Conservation (phyloP, 1,139 yeast species). For the Blastobotrys raffinosifermentans region DNA sequence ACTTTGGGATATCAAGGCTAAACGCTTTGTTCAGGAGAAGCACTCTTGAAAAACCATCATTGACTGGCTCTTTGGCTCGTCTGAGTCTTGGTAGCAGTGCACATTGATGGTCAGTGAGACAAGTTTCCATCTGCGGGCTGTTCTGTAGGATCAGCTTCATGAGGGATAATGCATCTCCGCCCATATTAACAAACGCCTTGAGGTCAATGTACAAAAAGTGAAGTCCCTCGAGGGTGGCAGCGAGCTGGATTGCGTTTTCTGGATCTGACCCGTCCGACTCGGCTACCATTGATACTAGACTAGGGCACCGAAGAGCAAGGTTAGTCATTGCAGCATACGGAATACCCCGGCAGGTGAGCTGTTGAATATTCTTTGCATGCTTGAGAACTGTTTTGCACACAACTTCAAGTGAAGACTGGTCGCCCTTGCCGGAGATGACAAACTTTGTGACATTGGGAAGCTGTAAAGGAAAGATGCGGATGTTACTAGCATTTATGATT, state of each 20-base stretch:
- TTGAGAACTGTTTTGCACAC: background rate
- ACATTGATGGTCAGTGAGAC: background rate
- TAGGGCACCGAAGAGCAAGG: background rate
- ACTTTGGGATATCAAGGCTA: background rate
- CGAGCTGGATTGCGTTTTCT: background rate
- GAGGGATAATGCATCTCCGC: background rate
- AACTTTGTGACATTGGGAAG: background rate
- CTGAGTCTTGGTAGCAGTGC: background rate
- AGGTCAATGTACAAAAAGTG: background rate
- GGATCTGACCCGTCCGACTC: constrained; percentile 3
- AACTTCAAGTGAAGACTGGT: background rate
- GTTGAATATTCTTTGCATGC: background rate
- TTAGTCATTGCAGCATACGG: background rate
- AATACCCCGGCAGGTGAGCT: background rate
- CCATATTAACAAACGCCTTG: background rate
- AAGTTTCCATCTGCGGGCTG: background rate
- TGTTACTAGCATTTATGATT: background rate
- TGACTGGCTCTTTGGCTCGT: background rate
- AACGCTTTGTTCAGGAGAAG: background rate
- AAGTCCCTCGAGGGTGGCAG: background rate
- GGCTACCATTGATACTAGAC: background rate
- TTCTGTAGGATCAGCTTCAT: background rate
- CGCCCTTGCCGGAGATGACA: constrained; percentile 2
- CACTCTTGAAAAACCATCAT: constrained; percentile 5
- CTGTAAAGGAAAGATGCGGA: background rate